A percentile compares a stretch with the other conserved stretches of the same genome.
phyloP scores from a whole-genome alignment of 2,329 filamentous ascomycete species.

The Cordyceps javanica region DNA sequence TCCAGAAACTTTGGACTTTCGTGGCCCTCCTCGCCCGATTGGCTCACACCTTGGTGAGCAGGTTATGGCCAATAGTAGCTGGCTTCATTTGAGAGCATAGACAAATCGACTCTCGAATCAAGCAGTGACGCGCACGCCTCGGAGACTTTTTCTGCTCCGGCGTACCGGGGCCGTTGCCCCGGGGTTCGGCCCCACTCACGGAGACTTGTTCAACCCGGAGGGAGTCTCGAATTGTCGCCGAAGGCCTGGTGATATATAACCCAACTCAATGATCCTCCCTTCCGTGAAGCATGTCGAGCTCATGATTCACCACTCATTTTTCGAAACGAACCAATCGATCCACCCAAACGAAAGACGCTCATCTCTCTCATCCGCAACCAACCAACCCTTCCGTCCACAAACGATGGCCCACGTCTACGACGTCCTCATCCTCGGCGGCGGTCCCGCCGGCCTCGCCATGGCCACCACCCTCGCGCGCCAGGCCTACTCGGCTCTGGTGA shows the following conservation, averaged over 20 bases:
- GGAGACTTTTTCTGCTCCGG: constrained; percentile 2
- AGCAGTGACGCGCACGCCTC: background rate
- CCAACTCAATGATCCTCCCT: background rate
- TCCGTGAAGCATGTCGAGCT: too few relatives aligned
- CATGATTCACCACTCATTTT: too few relatives aligned
- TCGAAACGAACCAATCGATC: too few relatives aligned
- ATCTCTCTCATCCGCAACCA: background rate
- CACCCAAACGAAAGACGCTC: too few relatives aligned
- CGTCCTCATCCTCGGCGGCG: constrained; percentile 47
- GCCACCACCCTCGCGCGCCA: constrained; percentile 44
- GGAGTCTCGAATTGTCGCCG: background rate
- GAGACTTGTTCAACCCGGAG: background rate
- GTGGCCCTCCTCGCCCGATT: background rate
- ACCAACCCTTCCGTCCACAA: background rate
- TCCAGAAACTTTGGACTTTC: too few relatives aligned
- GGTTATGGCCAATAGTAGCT: background rate
- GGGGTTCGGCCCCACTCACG: background rate
- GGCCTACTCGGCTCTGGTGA: constrained; percentile 38
- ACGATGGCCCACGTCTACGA: constrained; percentile 32
- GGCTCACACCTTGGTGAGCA: background rate
- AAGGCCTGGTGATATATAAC: background rate
- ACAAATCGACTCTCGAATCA: background rate
- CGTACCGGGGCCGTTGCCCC: background rate
- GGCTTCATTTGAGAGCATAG: background rate
- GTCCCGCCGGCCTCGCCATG: constrained; percentile 44